Conservation (phyloP, 176 grass and related monocot genomes). For the Carex myosuroides region DNA sequence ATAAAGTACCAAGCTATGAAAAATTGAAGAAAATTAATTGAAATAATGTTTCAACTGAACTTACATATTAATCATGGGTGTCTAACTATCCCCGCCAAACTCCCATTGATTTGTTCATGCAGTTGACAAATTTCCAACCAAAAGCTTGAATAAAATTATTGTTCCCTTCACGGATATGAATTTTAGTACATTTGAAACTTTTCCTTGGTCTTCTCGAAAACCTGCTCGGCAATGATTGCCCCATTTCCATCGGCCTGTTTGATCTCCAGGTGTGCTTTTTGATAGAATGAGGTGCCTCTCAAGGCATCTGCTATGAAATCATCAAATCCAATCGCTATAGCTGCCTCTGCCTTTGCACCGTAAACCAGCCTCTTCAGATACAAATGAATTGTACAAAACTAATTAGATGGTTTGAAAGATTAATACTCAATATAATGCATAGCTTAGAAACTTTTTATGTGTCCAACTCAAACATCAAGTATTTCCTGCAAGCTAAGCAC, state of each 20-base stretch:
- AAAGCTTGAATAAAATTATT: background rate
- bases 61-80: background rate
- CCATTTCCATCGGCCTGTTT: slow-evolving; percentile 81
- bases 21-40: background rate
- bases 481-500: background rate
- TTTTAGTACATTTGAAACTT: slow-evolving; percentile 93
- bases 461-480: background rate
- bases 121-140: slow-evolving; percentile 3
- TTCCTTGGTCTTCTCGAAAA: slow-evolving; percentile 89
- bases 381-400: slow-evolving; percentile 12
- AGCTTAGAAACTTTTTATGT: background rate
- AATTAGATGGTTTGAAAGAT: background rate
- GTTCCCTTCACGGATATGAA: background rate
- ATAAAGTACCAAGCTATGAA: background rate
- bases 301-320: slow-evolving; percentile 98
- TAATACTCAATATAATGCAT: background rate
- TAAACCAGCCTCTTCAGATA: slow-evolving; percentile 76
- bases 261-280: slow-evolving; percentile 90
- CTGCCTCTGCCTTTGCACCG: slow-evolving; percentile 91
- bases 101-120: slow-evolving; percentile 22
- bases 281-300: slow-evolving; percentile 75
- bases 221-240: slow-evolving; percentile 81
- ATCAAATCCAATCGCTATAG: slow-evolving; percentile 91
- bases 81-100: background rate
- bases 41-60: background rate